A percentile compares a stretch with the other conserved stretches of the same genome.
phyloP scores from a whole-genome alignment of 2,329 filamentous ascomycete genomes.

The Xylariaceae sp. region DNA sequence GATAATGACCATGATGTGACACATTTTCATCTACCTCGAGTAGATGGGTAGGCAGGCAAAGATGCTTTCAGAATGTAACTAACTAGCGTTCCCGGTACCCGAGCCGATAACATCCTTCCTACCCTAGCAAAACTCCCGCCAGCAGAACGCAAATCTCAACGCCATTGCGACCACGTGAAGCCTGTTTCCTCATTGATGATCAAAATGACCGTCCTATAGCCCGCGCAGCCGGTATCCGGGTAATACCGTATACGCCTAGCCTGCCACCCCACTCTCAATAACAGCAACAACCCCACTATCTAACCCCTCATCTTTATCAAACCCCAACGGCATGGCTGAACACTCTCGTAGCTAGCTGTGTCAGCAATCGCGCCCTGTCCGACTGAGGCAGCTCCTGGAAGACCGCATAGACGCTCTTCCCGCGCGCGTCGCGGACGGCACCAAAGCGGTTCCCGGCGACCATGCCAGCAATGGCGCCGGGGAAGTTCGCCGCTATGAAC shows the following conservation, averaged over 20 bases:
- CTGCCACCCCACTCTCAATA: too few relatives aligned
- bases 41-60: too few relatives aligned
- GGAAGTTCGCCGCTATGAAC: slow-evolving; percentile 91
- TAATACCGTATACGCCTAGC: too few relatives aligned
- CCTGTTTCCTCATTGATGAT: neutral
- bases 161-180: neutral
- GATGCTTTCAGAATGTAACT: too few relatives aligned
- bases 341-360: slow-evolving; percentile 78
- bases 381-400: slow-evolving; percentile 80
- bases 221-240: too few relatives aligned
- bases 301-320: slow-evolving; percentile 23
- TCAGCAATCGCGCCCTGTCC: slow-evolving; percentile 74
- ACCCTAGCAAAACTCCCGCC: neutral
- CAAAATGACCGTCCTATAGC: too few relatives aligned
- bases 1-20: neutral
- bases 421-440: slow-evolving; percentile 79
- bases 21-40: neutral
- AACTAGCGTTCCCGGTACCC: too few relatives aligned
- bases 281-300: neutral
- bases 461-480: slow-evolving; percentile 80
- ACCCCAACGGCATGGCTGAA: slow-evolving; percentile 71
- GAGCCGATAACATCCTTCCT: neutral
- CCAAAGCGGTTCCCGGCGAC: slow-evolving; percentile 92
- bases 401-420: slow-evolving; percentile 91
- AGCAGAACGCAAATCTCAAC: neutral